phyloP scores from a whole-genome alignment of 805 yeast genomes.

The Candida krabiensis region DNA sequence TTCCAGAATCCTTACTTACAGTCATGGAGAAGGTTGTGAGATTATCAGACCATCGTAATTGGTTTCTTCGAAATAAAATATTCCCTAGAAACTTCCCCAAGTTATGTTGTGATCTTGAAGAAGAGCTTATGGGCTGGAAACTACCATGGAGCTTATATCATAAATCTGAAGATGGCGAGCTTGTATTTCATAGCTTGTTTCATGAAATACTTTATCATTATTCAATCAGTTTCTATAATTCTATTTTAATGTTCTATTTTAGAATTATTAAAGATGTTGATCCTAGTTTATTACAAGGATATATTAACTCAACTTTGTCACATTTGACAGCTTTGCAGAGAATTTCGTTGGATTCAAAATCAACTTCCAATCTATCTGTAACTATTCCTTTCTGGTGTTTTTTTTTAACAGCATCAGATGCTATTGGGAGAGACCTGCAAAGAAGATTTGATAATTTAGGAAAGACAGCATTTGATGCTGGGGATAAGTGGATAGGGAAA shows the following conservation, averaged over 20 bases:
- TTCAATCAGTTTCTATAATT: slow-evolving; percentile 41
- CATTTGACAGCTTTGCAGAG: slow-evolving; percentile 34
- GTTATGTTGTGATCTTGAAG: slow-evolving; percentile 55
- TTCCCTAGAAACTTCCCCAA: slow-evolving; percentile 56
- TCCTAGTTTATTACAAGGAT: slow-evolving; percentile 35
- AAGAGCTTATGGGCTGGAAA: slow-evolving; percentile 47
- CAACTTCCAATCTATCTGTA: slow-evolving; percentile 27
- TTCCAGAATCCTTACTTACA: slow-evolving; percentile 47
- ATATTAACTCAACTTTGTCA: slow-evolving; percentile 35
- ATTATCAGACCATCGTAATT: slow-evolving; percentile 52
- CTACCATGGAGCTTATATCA: slow-evolving; percentile 44
- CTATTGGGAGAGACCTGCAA: slow-evolving; percentile 32
- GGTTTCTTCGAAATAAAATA: slow-evolving; percentile 40
- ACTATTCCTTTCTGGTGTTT: slow-evolving; percentile 51
- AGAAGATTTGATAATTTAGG: slow-evolving; percentile 33
- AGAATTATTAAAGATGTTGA: slow-evolving; percentile 46
- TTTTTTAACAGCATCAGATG: slow-evolving; percentile 45
- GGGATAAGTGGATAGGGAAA: slow-evolving; percentile 53
- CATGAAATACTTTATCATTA: slow-evolving; percentile 44
- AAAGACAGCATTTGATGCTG: slow-evolving; percentile 35
- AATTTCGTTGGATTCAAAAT: slow-evolving; percentile 19
- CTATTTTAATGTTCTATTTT: slow-evolving; percentile 43
- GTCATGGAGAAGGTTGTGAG: slow-evolving; percentile 46
- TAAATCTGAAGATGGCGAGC: slow-evolving; percentile 10
- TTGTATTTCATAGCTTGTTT: slow-evolving; percentile 34